Evolutionary conservation across 495 filamentous ascomycete species (phyloP), one percentile per base, ranked within the genome.

Genomic region (Neurospora sp.): DNA sequence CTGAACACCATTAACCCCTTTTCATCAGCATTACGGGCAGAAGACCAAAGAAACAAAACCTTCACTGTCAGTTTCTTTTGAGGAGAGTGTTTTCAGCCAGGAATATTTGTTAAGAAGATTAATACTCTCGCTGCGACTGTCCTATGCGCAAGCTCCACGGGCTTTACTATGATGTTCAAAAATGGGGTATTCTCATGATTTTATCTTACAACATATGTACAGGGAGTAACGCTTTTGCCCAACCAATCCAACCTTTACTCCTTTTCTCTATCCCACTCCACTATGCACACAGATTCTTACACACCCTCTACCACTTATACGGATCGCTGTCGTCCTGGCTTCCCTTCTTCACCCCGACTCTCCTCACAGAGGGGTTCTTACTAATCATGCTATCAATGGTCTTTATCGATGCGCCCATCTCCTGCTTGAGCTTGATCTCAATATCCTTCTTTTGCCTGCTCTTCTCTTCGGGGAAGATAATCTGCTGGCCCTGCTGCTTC

Each of bases 401-500:
- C 69, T 41, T 75, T 37, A 62, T 75, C 66, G 39, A 39, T 59
- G 74, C 72, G 27, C 74, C 73, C 20, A 79, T 69, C 71, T 74
- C 44, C 20, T 69, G 41, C 31, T 76, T 41, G 5, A 82, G 74
- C 74, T 79, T 48, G 6, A 23, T 37, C 69, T 75, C 74, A 14
- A 76, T 20, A 72, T 72, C 38, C 18, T 54, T 18, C 38, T 72
- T 40, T 42, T 69, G 59, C 5, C 39, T 9, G 35, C 69, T 37
- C 73, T 80, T 79, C 16, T 76, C 71, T 39, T 77, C 44, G 3
- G 77, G 78, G n/a, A 79, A 80, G 35, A 76, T 54, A 18, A 78
- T 72, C 1, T 14, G 38, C 10, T 54, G 35, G 23, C 54, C 69
- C 35, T 74, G 73, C 27, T 72, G 27, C 39, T 83, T 81, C 82